Evolutionary conservation across 2,329 filamentous ascomycete genomes (phyloP).

Genomic region (Rhytidhysteron rufulum): DNA sequence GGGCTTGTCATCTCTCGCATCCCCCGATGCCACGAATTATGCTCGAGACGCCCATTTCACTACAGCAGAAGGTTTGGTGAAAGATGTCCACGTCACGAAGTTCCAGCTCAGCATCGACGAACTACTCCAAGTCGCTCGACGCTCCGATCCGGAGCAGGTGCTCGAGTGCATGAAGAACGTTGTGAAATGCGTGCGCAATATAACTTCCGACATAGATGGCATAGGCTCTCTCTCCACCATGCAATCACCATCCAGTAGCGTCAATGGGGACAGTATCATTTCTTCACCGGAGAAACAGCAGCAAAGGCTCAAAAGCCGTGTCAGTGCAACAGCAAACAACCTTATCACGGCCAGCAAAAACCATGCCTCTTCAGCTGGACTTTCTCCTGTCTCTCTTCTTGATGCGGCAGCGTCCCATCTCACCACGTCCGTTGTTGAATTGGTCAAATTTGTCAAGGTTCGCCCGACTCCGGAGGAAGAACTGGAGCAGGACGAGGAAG

Average conservation of each 20-base stretch:
- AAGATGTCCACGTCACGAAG: constrained; percentile 88
- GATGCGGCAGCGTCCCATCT: constrained; percentile 92
- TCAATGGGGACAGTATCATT: constrained; percentile 25
- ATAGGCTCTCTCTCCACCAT: constrained; percentile 49
- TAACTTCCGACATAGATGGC: constrained; percentile 71
- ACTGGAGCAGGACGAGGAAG: constrained; percentile 72
- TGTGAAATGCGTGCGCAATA: constrained; percentile 74
- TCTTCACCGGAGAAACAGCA: constrained; percentile 48
- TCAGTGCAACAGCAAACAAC: constrained; percentile 93
- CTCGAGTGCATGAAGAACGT: constrained; percentile 86
- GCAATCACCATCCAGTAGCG: constrained; percentile 32
- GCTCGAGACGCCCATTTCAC: constrained; percentile 64
- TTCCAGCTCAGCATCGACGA: constrained; percentile 96
- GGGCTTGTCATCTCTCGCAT: constrained; percentile 61
- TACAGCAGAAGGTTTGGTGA: constrained; percentile 72
- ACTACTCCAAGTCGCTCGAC: constrained; percentile 71
- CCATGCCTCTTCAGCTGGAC: constrained; percentile 74
- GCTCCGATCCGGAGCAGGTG: constrained; percentile 68
- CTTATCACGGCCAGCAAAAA: constrained; percentile 94
- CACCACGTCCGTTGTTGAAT: constrained; percentile 78
- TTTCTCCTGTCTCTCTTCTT: constrained; percentile 88
- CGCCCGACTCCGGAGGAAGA: constrained; percentile 70
- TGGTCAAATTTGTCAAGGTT: constrained; percentile 81
- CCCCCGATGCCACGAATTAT: constrained; percentile 61
- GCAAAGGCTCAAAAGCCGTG: constrained; percentile 69